Percentiles rank a stretch among this genome's conserved stretches.
Evolutionary conservation across 2,329 filamentous ascomycete species (phyloP).

Genomic region (Alternaria sp.): DNA sequence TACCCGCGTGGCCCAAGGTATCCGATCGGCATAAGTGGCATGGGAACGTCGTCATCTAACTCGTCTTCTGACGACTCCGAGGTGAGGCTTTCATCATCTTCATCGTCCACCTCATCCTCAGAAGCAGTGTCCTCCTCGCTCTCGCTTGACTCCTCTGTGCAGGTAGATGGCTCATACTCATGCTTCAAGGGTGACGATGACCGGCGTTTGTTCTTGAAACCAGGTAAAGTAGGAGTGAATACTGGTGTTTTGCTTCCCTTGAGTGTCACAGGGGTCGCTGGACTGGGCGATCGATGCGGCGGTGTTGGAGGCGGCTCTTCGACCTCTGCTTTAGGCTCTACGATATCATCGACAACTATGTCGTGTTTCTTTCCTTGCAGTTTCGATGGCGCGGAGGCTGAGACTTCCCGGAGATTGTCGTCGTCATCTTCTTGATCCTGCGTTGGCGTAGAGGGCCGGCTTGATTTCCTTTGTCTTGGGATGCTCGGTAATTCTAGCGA

Average conservation of each 20-base stretch:
- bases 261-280: constrained; percentile 53
- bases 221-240: constrained; percentile 56
- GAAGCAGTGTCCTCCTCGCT: constrained; percentile 59
- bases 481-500: constrained; percentile 55
- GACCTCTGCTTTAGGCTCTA: constrained; percentile 20
- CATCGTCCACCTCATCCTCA: constrained; percentile 54
- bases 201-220: constrained; percentile 64
- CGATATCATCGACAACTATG: constrained; percentile 17
- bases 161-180: constrained; percentile 88
- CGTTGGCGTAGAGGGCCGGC: constrained; percentile 46
- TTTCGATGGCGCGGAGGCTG: constrained; percentile 39
- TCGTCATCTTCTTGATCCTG: constrained; percentile 21
- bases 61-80: constrained; percentile 64
- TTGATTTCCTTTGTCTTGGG: constrained; percentile 52
- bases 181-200: constrained; percentile 95
- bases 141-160: constrained; percentile 66
- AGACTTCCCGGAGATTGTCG: constrained; percentile 20
- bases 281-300: constrained; percentile 61
- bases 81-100: constrained; percentile 57
- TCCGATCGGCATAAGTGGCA: constrained; percentile 45
- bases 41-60: constrained; percentile 56
- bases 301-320: constrained; percentile 53
- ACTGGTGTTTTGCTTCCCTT: constrained; percentile 54
- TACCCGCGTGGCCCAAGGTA: constrained; percentile 27
- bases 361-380: constrained; percentile 31